These are phyloP conservation scores for Gaeumannomyces tritici DNA, from an alignment of 2,329 filamentous ascomycete species.

Conservation along the genomic window DNA sequence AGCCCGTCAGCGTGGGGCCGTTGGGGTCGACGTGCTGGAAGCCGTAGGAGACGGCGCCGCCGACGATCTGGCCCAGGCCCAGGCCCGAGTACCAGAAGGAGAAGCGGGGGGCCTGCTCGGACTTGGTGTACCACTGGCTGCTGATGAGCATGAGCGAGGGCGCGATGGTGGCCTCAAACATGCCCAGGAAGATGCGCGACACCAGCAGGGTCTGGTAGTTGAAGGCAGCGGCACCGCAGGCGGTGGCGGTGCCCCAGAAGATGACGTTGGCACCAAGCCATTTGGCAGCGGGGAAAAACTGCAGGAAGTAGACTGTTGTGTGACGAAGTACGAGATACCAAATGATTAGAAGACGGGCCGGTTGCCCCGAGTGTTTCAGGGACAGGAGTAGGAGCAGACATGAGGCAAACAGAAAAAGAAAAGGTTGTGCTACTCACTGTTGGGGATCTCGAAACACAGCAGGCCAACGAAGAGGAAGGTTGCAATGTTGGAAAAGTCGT, in stretches of 20 bases:
- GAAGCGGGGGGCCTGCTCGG: conserved; percentile 16
- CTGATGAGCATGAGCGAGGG: conserved; percentile 20
- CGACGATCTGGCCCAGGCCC: conserved; percentile 26
- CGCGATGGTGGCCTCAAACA: conserved; percentile 19
- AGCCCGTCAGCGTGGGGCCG: background rate
- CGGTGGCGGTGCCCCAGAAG: conserved; percentile 18
- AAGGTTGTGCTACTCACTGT: conserved; percentile 28
- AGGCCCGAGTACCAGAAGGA: conserved; percentile 27
- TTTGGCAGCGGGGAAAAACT: conserved; percentile 24
- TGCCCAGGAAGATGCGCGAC: conserved; percentile 18
- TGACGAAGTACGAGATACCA: background rate
- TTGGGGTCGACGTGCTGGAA: conserved; percentile 12
- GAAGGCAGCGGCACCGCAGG: conserved; percentile 17
- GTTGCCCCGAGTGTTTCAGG: background rate
- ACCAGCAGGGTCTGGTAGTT: conserved; percentile 17
- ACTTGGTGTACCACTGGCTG: conserved; percentile 20
- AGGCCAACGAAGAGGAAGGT: conserved; percentile 56
- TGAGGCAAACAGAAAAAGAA: background rate
- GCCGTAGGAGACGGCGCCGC: conserved; percentile 27
- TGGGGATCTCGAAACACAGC: conserved; percentile 48
- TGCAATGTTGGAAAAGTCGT: conserved; percentile 53
- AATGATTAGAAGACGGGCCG: background rate
- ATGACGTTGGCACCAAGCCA: conserved; percentile 15
- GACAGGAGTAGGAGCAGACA: background rate
- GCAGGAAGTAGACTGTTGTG: conserved; percentile 19